These are phyloP conservation scores for Aspergillus biplanus DNA, from an alignment of 495 filamentous ascomycete species.

Conservation along the genomic window DNA sequence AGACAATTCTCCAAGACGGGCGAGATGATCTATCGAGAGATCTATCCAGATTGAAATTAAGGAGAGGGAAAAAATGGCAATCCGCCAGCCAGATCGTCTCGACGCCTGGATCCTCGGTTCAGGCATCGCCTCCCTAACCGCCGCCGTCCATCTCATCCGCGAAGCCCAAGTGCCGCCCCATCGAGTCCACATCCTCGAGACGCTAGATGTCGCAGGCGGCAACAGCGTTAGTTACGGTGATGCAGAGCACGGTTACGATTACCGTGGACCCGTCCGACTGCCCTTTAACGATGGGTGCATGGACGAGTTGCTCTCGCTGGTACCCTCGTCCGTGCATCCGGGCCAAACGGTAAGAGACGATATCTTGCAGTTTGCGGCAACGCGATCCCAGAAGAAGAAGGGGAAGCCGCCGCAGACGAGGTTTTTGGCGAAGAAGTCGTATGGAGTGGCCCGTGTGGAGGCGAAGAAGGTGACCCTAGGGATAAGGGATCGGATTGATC, in stretches of 20 bases:
- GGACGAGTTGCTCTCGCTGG: conserved; percentile 37
- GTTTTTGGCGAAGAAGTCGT: conserved; percentile 19
- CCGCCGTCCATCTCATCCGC: conserved; percentile 46
- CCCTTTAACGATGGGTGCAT: conserved; percentile 42
- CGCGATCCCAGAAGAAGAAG: not conserved
- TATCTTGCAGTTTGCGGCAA: conserved; percentile 30
- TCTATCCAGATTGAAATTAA: not conserved
- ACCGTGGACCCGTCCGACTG: conserved; percentile 40
- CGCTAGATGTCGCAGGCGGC: conserved; percentile 32
- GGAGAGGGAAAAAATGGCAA: not conserved
- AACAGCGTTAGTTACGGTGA: conserved; percentile 39
- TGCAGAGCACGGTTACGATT: conserved; percentile 42
- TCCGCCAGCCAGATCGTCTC: conserved; percentile 18
- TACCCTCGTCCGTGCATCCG: conserved; percentile 35
- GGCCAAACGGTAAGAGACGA: conserved; percentile 33
- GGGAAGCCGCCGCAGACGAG: conserved; percentile 22
- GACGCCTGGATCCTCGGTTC: conserved; percentile 42
- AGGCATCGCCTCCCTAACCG: conserved; percentile 46
- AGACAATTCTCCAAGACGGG: not conserved
- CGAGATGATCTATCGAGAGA: not conserved
- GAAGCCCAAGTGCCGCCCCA: conserved; percentile 45
- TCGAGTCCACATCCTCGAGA: conserved; percentile 49
- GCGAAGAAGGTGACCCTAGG: conserved; percentile 27
- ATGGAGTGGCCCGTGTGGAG: conserved; percentile 15
- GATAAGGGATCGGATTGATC: conserved; percentile 34